These are phyloP conservation scores for Plectranthus barbatus DNA, from an alignment of 257 asterid species.

Conservation along the genomic window DNA sequence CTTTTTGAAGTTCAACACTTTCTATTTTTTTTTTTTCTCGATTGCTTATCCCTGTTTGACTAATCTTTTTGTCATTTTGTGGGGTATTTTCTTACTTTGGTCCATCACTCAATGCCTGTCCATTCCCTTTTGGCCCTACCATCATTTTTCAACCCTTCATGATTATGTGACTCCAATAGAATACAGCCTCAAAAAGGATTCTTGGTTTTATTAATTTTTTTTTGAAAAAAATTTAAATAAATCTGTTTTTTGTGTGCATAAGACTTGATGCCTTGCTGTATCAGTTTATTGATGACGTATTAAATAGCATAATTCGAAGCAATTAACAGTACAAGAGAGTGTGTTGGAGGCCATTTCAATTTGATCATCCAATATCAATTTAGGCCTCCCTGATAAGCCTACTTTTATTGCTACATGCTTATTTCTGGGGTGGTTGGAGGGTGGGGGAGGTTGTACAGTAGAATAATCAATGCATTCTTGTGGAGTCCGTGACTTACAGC, in stretches of 20 bases:
- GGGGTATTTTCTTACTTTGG: conserved; percentile 1
- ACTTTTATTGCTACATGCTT: conserved; percentile 21
- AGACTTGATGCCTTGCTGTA: background rate
- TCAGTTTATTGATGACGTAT: background rate
- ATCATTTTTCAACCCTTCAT: conserved; percentile 2
- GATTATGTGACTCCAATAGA: background rate
- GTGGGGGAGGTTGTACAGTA: background rate
- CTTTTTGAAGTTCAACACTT: background rate
- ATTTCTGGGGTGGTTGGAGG: conserved; percentile 13
- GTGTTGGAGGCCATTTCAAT: conserved; percentile 9
- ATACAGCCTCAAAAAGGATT: background rate
- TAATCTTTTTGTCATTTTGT: conserved; percentile 19
- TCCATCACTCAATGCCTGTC: conserved; percentile 9
- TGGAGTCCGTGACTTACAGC: conserved; percentile 68
- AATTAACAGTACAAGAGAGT: background rate
- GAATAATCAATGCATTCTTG: conserved; percentile 30
- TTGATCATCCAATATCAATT: conserved; percentile 19
- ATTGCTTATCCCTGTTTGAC: conserved; percentile 1
- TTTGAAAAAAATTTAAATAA: background rate
- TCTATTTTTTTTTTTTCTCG: background rate
- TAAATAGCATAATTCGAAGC: background rate
- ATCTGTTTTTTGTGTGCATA: background rate
- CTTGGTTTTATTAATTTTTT: background rate
- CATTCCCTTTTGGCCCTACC: conserved; percentile 13
- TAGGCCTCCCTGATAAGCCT: conserved; percentile 18